Percentiles rank a stretch among this genome's conserved stretches.
Evolutionary conservation across 2,329 filamentous ascomycete species (phyloP).

Genomic region (Lojkania enalia): DNA sequence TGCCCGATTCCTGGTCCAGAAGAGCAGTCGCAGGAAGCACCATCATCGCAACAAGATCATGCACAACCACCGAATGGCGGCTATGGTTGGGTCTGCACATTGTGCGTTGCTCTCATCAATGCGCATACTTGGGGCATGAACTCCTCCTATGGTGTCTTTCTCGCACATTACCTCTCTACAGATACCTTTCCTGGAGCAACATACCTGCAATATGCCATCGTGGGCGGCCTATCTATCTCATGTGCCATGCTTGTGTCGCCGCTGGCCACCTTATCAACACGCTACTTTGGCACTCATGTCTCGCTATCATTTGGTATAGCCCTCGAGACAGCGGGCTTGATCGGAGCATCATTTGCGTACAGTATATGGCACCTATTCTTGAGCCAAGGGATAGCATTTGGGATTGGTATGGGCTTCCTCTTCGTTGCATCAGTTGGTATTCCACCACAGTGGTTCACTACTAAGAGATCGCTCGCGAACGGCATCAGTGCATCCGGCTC

Average conservation of each 20-base stretch:
- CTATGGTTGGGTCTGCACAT: slow-evolving; percentile 63
- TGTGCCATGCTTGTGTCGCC: slow-evolving; percentile 70
- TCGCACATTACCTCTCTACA: slow-evolving; percentile 69
- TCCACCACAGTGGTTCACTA: slow-evolving; percentile 74
- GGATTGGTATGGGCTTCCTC: slow-evolving; percentile 75
- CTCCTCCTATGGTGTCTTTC: slow-evolving; percentile 71
- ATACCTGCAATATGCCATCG: slow-evolving; percentile 71
- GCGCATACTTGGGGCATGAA: slow-evolving; percentile 76
- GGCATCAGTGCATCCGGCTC: slow-evolving; percentile 69
- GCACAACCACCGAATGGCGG: slow-evolving; percentile 62
- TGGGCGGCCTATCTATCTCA: slow-evolving; percentile 72
- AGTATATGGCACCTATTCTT: slow-evolving; percentile 77
- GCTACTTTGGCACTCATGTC: slow-evolving; percentile 64
- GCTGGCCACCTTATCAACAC: slow-evolving; percentile 63
- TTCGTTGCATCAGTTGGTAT: slow-evolving; percentile 72
- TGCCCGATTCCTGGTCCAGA: too few relatives aligned
- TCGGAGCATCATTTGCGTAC: slow-evolving; percentile 70
- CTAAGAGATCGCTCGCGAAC: slow-evolving; percentile 69
- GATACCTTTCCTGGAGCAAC: slow-evolving; percentile 66
- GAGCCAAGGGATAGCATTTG: slow-evolving; percentile 74
- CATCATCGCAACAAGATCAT: slow-evolving; percentile 8
- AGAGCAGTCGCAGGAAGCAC: slow-evolving; percentile 5
- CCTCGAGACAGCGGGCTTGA: slow-evolving; percentile 66
- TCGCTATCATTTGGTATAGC: slow-evolving; percentile 67
- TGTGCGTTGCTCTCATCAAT: slow-evolving; percentile 36